A percentile compares a stretch with the other conserved stretches of the same genome.
Conservation (phyloP, 177 flowering plant species). For the Vitis hybrid region DNA sequence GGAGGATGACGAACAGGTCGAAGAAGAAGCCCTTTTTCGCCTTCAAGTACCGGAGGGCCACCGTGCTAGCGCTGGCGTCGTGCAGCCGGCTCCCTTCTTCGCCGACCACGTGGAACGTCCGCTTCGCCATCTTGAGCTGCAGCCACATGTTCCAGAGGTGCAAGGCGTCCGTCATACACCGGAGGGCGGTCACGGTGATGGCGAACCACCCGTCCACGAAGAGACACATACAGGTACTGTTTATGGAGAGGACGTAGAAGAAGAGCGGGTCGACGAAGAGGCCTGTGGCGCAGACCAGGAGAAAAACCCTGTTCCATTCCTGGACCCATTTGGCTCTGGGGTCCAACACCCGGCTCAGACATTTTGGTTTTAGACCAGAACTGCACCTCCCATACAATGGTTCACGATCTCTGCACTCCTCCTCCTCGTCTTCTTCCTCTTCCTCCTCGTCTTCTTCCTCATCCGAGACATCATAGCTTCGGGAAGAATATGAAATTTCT, state of each 20-base stretch:
- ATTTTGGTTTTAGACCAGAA: slow-evolving; percentile 18
- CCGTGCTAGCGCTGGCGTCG: slow-evolving; percentile 10
- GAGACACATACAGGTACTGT: slow-evolving; percentile 76
- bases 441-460: slow-evolving; percentile 20
- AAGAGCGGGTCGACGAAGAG: slow-evolving; percentile 89
- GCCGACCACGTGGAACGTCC: background rate
- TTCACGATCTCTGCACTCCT: slow-evolving; percentile 1
- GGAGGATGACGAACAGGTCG: slow-evolving; percentile 85
- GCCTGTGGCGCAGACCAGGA: slow-evolving; percentile 70
- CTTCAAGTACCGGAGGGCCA: slow-evolving; percentile 48
- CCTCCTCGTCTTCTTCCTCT: slow-evolving; percentile 12
- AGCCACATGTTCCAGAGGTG: slow-evolving; percentile 92
- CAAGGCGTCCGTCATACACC: slow-evolving; percentile 84
- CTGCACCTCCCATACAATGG: slow-evolving; percentile 2
- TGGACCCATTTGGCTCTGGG: slow-evolving; percentile 70
- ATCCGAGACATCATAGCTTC: slow-evolving; percentile 7
- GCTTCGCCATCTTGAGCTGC: slow-evolving; percentile 57
- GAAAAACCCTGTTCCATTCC: slow-evolving; percentile 83
- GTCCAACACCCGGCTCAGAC: slow-evolving; percentile 34
- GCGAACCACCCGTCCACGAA: slow-evolving; percentile 95
- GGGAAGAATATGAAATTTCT: slow-evolving; percentile 22
- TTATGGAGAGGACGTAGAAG: slow-evolving; percentile 81
- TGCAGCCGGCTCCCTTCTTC: slow-evolving; percentile 14
- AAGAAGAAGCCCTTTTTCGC: slow-evolving; percentile 71
- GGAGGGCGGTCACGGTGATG: slow-evolving; percentile 73